These are phyloP conservation scores for Arachis hypogaea DNA, from an alignment of 306 rosid species.

Conservation along the genomic window DNA sequence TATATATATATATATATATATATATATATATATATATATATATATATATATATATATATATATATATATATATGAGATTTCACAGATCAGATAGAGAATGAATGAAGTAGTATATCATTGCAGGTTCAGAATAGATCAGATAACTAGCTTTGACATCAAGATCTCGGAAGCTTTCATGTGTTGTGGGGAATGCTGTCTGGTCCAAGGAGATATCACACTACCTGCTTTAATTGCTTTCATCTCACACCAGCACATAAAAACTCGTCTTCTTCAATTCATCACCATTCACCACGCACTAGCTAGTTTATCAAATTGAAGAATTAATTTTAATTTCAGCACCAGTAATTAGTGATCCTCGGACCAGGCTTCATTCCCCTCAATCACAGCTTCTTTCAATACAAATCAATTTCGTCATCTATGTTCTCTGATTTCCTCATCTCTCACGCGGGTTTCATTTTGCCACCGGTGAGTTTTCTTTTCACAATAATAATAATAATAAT, in stretches of 20 bases:
- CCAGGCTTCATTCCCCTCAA: slow-evolving; percentile 95
- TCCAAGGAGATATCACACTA: slow-evolving; percentile 46
- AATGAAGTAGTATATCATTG: neutral
- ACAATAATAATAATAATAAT: no score
- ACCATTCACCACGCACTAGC: no score
- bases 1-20: no score
- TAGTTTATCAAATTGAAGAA: no score
- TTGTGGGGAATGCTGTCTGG: slow-evolving; percentile 76
- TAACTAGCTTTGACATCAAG: neutral
- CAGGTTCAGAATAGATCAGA: neutral
- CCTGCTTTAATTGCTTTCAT: no score
- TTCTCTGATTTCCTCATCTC: slow-evolving; percentile 2
- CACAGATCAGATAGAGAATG: no score
- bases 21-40: no score
- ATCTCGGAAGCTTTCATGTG: slow-evolving; percentile 49
- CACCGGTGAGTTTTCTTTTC: slow-evolving; percentile 43
- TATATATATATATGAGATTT: no score
- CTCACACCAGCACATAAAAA: no score
- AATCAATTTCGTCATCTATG: neutral
- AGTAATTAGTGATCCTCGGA: slow-evolving; percentile 50
- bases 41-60: no score
- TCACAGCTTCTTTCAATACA: slow-evolving; percentile 44
- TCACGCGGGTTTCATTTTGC: neutral
- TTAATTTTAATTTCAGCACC: neutral
- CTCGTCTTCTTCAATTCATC: no score